Percentiles rank a stretch among this genome's conserved stretches.
Evolutionary conservation across 805 yeast genomes (phyloP).

Genomic region (Yarrowia phangngaensis): DNA sequence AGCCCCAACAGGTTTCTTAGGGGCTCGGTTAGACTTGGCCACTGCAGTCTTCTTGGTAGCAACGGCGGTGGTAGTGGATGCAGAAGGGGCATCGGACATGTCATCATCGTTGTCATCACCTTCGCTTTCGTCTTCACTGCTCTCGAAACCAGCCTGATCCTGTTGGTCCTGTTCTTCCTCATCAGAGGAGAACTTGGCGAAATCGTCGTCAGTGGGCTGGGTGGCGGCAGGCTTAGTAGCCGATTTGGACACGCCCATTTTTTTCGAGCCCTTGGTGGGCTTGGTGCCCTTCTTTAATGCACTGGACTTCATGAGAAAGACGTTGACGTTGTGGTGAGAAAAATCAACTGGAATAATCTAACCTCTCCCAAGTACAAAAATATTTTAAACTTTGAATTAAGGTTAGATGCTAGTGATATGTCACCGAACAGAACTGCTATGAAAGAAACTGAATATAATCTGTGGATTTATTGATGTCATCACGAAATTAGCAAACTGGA

Average conservation of each 20-base stretch:
- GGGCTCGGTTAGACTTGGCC: conserved; percentile 1
- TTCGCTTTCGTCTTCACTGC: conserved; percentile 22
- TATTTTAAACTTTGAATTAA: conserved; percentile 5
- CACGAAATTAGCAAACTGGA: too few species aligned
- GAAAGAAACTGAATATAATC: too few species aligned
- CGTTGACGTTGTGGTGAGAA: conserved; percentile 18
- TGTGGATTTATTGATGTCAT: too few species aligned
- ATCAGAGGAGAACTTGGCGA: conserved; percentile 15
- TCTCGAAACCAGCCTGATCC: conserved; percentile 21
- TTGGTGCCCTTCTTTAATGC: conserved; percentile 20
- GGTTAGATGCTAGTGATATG: too few species aligned
- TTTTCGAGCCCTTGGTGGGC: conserved; percentile 14
- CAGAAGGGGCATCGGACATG: conserved; percentile 17
- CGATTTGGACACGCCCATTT: conserved; percentile 18
- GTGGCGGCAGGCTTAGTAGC: conserved; percentile 2
- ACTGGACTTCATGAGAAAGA: conserved; percentile 18
- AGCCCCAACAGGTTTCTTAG: conserved; percentile 24
- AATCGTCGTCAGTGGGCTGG: not conserved
- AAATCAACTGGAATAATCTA: too few species aligned
- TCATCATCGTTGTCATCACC: conserved; percentile 16
- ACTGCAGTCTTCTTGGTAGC: conserved; percentile 8
- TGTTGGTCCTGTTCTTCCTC: conserved; percentile 17
- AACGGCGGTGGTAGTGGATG: conserved; percentile 15
- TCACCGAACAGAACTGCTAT: too few species aligned
- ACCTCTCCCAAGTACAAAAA: too few species aligned